phyloP scores from a whole-genome alignment of 192 early-diverging fungal genomes.

The Backusella australiensis region DNA sequence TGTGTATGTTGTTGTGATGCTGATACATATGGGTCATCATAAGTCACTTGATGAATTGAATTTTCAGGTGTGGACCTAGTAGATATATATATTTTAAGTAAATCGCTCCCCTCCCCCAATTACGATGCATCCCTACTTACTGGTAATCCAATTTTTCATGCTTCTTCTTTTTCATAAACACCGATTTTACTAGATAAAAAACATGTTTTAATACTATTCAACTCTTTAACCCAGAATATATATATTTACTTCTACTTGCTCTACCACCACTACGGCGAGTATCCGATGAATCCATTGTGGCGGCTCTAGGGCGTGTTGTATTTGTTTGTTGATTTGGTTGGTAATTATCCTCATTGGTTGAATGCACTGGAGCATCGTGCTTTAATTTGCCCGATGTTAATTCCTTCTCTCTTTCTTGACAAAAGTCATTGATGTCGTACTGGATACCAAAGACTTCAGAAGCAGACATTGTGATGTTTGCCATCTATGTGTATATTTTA shows the following conservation, averaged over 20 bases:
- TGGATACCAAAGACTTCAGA: constrained; percentile 5
- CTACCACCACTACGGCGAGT: not conserved
- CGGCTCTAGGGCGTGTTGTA: not conserved
- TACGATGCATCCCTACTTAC: not conserved
- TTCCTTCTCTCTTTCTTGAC: not conserved
- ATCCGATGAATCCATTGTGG: not conserved
- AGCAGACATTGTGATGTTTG: not conserved
- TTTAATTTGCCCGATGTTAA: not conserved
- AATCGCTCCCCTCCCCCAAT: not conserved
- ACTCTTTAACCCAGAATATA: too few species aligned
- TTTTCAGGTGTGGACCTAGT: not conserved
- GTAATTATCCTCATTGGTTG: not conserved
- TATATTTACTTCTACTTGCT: constrained; percentile 1
- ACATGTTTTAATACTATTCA: too few species aligned
- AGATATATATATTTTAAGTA: not conserved
- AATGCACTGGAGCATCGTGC: not conserved
- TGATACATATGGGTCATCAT: not conserved
- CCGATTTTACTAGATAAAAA: not conserved
- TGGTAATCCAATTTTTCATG: not conserved
- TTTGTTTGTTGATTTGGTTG: not conserved
- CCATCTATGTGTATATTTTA: not conserved
- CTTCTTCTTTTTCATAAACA: constrained; percentile 17
- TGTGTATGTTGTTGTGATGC: not conserved
- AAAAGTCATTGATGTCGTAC: not conserved
- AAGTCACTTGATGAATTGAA: not conserved